These are phyloP conservation scores for Backusella liffmaniae DNA, from an alignment of 192 early-diverging fungal species.

Conservation along the genomic window DNA sequence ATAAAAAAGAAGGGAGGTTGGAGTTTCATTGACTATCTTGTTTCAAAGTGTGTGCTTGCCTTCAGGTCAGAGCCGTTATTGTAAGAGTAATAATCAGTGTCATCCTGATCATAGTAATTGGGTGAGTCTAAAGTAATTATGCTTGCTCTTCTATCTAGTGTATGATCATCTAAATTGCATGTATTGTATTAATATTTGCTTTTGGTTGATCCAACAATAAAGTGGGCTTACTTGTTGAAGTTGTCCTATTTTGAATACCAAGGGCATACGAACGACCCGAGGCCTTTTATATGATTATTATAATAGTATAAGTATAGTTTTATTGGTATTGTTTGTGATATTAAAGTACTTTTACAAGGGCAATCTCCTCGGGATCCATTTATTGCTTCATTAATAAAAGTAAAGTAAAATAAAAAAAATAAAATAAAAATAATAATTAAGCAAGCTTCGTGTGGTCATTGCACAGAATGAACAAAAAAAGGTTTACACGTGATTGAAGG, in stretches of 20 bases:
- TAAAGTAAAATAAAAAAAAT: constrained; percentile 1
- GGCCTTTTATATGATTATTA: neutral
- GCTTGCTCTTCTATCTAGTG: neutral
- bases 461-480: neutral
- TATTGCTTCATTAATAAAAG: constrained; percentile 14
- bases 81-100: neutral
- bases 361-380: constrained; percentile 21
- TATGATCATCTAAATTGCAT: neutral
- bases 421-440: neutral
- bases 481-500: neutral
- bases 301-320: neutral
- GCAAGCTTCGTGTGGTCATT: neutral
- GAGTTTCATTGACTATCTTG: neutral
- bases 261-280: neutral
- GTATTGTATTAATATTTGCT: neutral
- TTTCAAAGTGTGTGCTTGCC: neutral
- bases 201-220: neutral
- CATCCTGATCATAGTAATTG: neutral
- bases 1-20: neutral
- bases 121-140: neutral
- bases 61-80: neutral
- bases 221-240: neutral
- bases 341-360: constrained; percentile 7
- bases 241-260: neutral
- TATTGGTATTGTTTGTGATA: neutral